phyloP scores from a whole-genome alignment of 768 basidiomycete species.

The Leccinum uliginosum region DNA sequence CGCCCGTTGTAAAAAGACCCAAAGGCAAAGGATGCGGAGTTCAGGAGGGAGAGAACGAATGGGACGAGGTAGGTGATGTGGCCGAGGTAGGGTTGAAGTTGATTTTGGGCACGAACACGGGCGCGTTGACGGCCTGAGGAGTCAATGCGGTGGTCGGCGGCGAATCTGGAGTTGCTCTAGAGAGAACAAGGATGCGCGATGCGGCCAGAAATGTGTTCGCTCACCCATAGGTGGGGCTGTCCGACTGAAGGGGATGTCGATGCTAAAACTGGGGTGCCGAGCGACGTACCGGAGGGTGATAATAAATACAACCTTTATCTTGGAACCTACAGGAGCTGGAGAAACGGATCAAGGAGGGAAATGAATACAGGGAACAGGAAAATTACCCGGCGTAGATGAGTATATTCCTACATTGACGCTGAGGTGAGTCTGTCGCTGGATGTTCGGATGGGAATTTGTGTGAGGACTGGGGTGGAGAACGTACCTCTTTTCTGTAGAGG shows the following conservation, averaged over 20 bases:
- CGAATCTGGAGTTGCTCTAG: slow-evolving; percentile 41
- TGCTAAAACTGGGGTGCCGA: slow-evolving; percentile 1
- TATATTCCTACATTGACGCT: slow-evolving; percentile 86
- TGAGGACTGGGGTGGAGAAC: slow-evolving; percentile 15
- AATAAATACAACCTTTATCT: slow-evolving; percentile 81
- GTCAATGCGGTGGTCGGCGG: slow-evolving; percentile 41
- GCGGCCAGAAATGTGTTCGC: not conserved
- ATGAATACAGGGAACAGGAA: not conserved
- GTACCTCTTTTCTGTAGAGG: slow-evolving; percentile 52
- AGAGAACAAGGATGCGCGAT: slow-evolving; percentile 3
- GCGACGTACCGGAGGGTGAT: slow-evolving; percentile 63
- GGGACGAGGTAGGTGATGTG: slow-evolving; percentile 16
- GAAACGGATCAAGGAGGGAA: not conserved
- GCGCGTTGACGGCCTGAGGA: slow-evolving; percentile 74
- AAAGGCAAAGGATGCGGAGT: not conserved
- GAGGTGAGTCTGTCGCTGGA: slow-evolving; percentile 50
- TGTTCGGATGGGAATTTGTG: slow-evolving; percentile 6
- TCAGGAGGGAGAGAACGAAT: slow-evolving; percentile 30
- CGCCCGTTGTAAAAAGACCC: slow-evolving; percentile 9
- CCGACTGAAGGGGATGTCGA: slow-evolving; percentile 20
- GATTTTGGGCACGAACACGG: slow-evolving; percentile 77
- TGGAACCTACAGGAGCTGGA: slow-evolving; percentile 77
- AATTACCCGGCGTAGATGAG: slow-evolving; percentile 85
- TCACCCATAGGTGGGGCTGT: slow-evolving; percentile 26
- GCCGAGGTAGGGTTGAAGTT: slow-evolving; percentile 37